Evolutionary conservation across 169 alveolate genomes (phyloP).

Genomic region (Prorocentrum cordatum): DNA sequence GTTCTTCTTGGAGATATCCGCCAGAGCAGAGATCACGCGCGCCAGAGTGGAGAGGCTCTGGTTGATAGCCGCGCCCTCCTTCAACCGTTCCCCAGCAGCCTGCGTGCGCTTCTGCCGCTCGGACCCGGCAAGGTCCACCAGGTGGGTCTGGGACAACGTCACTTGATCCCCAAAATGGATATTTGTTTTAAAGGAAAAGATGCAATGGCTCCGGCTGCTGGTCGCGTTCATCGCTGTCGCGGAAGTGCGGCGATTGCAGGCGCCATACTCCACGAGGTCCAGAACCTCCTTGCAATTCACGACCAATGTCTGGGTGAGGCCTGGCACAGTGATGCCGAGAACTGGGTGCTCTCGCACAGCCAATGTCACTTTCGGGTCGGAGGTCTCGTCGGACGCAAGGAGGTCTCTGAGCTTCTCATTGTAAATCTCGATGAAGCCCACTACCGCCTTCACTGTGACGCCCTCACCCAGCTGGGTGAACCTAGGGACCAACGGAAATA

Average conservation of each 20-base stretch:
- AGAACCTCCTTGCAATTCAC: conserved; percentile 23
- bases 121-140: conserved; percentile 39
- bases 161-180: neutral
- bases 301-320: conserved; percentile 19
- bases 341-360: conserved; percentile 55
- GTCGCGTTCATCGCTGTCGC: conserved; percentile 4
- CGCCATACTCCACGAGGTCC: conserved; percentile 39
- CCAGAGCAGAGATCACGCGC: conserved; percentile 38
- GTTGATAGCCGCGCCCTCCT: conserved; percentile 51
- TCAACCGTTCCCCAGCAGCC: conserved; percentile 42
- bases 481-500: no score
- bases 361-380: neutral
- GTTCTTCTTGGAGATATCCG: conserved; percentile 18
- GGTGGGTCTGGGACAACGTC: neutral
- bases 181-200: conserved; percentile 39
- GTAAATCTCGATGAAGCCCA: conserved; percentile 36
- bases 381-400: neutral
- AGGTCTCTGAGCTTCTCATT: conserved; percentile 38
- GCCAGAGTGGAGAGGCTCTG: conserved; percentile 33
- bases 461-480: no score
- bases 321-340: conserved; percentile 43
- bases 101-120: conserved; percentile 41
- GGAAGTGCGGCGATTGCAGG: neutral
- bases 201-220: conserved; percentile 10
- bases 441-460: no score